Conservation (phyloP, 2,329 filamentous ascomycete species). For the Penicillium psychrosexuale region DNA sequence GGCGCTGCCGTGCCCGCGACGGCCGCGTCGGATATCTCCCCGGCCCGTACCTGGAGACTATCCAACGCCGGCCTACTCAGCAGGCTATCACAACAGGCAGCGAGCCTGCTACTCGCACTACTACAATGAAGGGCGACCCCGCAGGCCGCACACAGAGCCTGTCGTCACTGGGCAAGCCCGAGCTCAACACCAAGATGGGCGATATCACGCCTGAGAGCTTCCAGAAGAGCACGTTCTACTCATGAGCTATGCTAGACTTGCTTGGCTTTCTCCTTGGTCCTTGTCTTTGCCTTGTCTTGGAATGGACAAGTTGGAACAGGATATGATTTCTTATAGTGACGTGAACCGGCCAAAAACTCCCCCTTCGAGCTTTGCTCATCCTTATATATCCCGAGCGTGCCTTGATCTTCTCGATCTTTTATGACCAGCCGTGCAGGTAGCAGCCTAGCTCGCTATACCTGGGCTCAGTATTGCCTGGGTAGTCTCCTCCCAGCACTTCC, state of each 20-base stretch:
- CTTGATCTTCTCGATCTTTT: background rate
- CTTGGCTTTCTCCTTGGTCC: background rate
- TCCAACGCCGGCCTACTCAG: conserved; percentile 54
- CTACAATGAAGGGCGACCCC: conserved; percentile 49
- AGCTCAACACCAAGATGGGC: conserved; percentile 57
- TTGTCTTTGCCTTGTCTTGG: background rate
- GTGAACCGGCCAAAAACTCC: background rate
- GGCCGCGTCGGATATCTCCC: conserved; percentile 90
- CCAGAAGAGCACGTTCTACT: conserved; percentile 68
- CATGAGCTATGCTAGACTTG: conserved; percentile 38
- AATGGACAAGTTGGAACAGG: background rate
- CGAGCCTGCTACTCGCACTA: conserved; percentile 49
- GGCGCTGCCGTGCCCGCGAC: conserved; percentile 87
- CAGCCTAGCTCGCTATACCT: background rate
- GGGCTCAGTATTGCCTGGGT: background rate
- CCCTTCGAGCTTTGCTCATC: conserved; percentile 1
- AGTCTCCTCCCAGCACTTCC: background rate
- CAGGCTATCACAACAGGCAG: conserved; percentile 44
- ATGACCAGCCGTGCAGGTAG: background rate
- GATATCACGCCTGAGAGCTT: conserved; percentile 68
- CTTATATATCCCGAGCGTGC: conserved; percentile 2
- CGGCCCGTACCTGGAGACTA: conserved; percentile 79
- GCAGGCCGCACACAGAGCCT: conserved; percentile 34
- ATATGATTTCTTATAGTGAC: conserved; percentile 3
- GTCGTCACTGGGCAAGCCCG: conserved; percentile 38